These are phyloP conservation scores for Cytospora chrysosperma DNA, from an alignment of 2,329 filamentous ascomycete genomes.

Conservation along the genomic window DNA sequence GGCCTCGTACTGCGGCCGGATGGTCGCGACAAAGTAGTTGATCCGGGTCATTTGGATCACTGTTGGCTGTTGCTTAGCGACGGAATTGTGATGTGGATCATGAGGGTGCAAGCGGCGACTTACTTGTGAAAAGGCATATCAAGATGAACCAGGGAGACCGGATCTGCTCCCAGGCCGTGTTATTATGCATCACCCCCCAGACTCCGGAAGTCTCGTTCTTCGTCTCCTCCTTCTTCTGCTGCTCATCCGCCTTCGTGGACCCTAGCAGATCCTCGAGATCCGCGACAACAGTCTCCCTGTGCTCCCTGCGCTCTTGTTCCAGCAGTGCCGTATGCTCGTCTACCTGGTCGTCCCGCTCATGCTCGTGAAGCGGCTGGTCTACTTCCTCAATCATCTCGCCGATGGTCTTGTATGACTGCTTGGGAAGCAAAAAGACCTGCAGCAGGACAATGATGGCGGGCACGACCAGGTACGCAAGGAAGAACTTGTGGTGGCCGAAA, in stretches of 20 bases:
- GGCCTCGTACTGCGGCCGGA: slow-evolving; percentile 76
- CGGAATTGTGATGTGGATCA: background rate
- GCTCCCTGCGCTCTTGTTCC: slow-evolving; percentile 56
- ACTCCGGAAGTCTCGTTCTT: slow-evolving; percentile 73
- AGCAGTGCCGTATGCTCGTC: slow-evolving; percentile 57
- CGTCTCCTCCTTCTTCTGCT: slow-evolving; percentile 65
- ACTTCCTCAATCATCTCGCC: slow-evolving; percentile 77
- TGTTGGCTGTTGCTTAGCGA: slow-evolving; percentile 2
- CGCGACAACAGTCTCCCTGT: slow-evolving; percentile 61
- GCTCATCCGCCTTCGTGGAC: slow-evolving; percentile 57
- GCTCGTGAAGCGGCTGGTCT: slow-evolving; percentile 48
- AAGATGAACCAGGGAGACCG: slow-evolving; percentile 79
- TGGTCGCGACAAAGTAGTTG: slow-evolving; percentile 90
- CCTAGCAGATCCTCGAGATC: slow-evolving; percentile 76
- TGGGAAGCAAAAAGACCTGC: slow-evolving; percentile 72
- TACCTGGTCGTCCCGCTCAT: slow-evolving; percentile 48
- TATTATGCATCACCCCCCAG: slow-evolving; percentile 81
- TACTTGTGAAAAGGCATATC: slow-evolving; percentile 75
- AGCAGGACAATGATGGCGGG: slow-evolving; percentile 64
- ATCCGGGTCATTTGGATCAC: slow-evolving; percentile 75
- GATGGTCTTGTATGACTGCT: slow-evolving; percentile 77
- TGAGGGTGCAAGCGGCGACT: slow-evolving; percentile 25
- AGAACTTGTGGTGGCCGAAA: slow-evolving; percentile 68
- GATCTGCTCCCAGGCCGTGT: slow-evolving; percentile 71
- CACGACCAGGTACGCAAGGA: slow-evolving; percentile 69